Base-by-base conservation (phyloP, 768 basidiomycete genomes). In the Russula sp. region DNA sequence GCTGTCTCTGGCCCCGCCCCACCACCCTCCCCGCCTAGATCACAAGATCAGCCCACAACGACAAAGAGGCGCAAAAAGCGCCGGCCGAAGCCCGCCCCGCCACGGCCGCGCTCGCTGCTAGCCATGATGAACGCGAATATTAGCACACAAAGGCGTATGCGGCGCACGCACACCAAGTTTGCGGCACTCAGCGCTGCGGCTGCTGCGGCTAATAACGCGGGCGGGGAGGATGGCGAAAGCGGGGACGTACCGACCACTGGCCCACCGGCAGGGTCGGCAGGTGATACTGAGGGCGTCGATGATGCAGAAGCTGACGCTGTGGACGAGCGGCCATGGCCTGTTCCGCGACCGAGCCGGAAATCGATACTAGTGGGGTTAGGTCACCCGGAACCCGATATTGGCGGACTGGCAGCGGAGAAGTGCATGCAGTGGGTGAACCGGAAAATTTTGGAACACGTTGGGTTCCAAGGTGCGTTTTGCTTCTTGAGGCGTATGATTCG, bases 401-500 rank as follows among this genome's bases (percentile, higher is more conserved):
- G 86, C 1, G 80, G 80, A 62, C 75, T 78, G 61, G 84, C 79
- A 62, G 85, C 87, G 8, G 73, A 76, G 49, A 80, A 84, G 59
- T 94, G 87, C 75, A 70, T 88, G 70, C 77, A 79, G 67, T 92
- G 86, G 90, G 82, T 84, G 80, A 78, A 82, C 27, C 75, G 77
- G 57, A 93, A 91, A 76, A 79, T 96, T 55, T 70, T 97, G 69
- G 93, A 96, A 68, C 95, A 97, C 77, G 80, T 82, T 53, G 94
- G 94, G 2, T 97, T 97, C 70, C 95, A 97, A 79, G 91, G 94
- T 89, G 61, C 61, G 85, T 52, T 57, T 20, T 7, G 3, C 52
- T 11, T 54, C 45, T 31, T 54, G 57, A 42, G 39, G 14, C 35
- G 5, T 59, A 22, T 31, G 32, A 10, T 20, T 22, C 56, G 9